These are phyloP conservation scores for Tetrahymena borealis DNA, from an alignment of 73 alveolate species.

Conservation along the genomic window DNA sequence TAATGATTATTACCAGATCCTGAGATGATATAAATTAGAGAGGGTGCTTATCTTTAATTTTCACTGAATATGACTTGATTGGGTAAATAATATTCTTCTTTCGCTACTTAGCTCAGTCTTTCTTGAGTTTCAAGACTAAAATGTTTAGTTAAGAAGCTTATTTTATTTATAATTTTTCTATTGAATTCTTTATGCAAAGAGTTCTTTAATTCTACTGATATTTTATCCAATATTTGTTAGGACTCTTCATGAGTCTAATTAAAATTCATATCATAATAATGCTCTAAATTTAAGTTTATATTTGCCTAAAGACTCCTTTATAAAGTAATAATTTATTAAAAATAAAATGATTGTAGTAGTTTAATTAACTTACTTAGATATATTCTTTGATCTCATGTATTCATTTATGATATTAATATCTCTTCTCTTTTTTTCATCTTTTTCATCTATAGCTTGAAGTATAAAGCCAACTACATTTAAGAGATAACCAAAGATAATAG, in stretches of 20 bases:
- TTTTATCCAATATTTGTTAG: background rate
- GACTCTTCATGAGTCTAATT: background rate
- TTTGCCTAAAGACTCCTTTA: background rate
- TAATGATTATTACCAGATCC: background rate
- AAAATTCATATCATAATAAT: background rate
- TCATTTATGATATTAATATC: background rate
- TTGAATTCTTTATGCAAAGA: background rate
- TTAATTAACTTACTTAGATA: background rate
- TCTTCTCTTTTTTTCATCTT: background rate
- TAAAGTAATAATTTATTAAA: background rate
- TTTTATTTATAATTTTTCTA: background rate
- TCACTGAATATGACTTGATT: background rate
- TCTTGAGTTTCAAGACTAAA: background rate
- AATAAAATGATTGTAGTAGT: background rate
- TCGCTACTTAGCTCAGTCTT: background rate
- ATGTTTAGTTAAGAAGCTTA: background rate
- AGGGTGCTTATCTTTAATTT: background rate
- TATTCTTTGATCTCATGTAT: background rate
- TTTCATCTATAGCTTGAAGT: background rate
- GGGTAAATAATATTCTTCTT: background rate
- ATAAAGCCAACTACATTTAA: background rate
- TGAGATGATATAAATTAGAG: background rate
- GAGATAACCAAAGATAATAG: background rate
- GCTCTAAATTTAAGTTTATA: background rate
- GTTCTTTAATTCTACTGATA: background rate